Conservation (phyloP, 306 rosid species). For the Carpinus fangiana region DNA sequence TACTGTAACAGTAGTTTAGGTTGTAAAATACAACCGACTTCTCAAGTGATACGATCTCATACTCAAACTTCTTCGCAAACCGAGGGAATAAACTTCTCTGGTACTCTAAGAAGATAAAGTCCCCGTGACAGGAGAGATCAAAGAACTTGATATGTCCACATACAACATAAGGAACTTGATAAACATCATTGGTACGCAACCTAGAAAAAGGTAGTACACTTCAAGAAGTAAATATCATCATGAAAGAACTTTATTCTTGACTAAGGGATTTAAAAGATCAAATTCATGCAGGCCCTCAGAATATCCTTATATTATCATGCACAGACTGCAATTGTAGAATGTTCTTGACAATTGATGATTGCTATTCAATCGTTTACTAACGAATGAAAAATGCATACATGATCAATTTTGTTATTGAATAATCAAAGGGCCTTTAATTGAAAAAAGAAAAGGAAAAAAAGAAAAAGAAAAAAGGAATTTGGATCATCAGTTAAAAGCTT, state of each 20-base stretch:
- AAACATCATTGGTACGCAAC: neutral
- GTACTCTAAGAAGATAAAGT: neutral
- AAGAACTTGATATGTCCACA: neutral
- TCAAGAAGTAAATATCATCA: neutral
- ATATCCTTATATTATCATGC: neutral
- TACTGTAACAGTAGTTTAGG: neutral
- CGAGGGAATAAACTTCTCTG: neutral
- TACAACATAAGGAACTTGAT: neutral
- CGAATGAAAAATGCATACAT: neutral
- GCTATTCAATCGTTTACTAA: neutral
- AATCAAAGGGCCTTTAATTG: neutral
- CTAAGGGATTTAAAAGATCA: neutral
- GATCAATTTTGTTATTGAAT: neutral
- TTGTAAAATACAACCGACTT: neutral
- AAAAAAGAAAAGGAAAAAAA: no score
- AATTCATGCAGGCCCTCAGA: neutral
- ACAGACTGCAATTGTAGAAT: neutral
- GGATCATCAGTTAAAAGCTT: neutral
- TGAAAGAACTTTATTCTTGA: neutral
- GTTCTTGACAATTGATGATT: neutral
- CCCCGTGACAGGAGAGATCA: neutral
- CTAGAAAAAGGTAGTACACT: slow-evolving; percentile 7
- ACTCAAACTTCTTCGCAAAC: neutral
- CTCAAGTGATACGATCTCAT: neutral
- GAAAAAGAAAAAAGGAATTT: neutral